Conservation (phyloP, 192 early-diverging fungal genomes). For the Coemansia javaensis region DNA sequence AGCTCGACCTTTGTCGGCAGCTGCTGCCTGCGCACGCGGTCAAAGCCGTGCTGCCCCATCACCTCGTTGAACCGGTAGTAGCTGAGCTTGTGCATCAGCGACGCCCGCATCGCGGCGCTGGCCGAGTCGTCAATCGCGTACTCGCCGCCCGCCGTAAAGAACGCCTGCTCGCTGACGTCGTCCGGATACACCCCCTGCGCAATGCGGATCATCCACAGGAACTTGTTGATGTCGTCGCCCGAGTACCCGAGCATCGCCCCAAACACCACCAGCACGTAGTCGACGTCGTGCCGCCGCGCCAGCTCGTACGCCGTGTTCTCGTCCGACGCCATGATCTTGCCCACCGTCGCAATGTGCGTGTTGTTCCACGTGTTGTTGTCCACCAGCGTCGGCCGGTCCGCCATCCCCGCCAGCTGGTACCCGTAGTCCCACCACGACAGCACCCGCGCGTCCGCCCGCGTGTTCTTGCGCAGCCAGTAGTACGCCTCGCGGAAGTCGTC, state of each 20-base stretch:
- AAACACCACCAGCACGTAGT: conserved; percentile 96
- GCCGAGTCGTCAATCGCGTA: conserved; percentile 91
- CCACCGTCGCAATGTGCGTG: conserved; percentile 99
- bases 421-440: conserved; percentile 99
- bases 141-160: conserved; percentile 84
- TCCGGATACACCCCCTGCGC: conserved; percentile 96
- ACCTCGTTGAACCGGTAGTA: conserved; percentile 95
- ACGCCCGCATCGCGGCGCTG: conserved; percentile 82
- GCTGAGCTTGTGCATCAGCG: conserved; percentile 94
- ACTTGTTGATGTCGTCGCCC: conserved; percentile 99
- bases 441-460: conserved; percentile 84
- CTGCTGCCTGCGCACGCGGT: conserved; percentile 77
- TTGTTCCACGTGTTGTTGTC: conserved; percentile 99
- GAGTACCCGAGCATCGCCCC: conserved; percentile 96
- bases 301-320: conserved; percentile 93
- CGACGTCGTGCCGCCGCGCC: conserved; percentile 88
- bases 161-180: conserved; percentile 81
- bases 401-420: conserved; percentile 99
- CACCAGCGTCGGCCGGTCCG: conserved; percentile 91
- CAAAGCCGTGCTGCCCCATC: conserved; percentile 68
- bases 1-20: conserved; percentile 79
- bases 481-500: conserved; percentile 99
- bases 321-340: conserved; percentile 83
- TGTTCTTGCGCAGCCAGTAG: conserved; percentile 99
- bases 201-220: conserved; percentile 99